Evolutionary conservation across 768 basidiomycete genomes (phyloP), one percentile per base, ranked within the genome.

Genomic region (Cystofilobasidium macerans): DNA sequence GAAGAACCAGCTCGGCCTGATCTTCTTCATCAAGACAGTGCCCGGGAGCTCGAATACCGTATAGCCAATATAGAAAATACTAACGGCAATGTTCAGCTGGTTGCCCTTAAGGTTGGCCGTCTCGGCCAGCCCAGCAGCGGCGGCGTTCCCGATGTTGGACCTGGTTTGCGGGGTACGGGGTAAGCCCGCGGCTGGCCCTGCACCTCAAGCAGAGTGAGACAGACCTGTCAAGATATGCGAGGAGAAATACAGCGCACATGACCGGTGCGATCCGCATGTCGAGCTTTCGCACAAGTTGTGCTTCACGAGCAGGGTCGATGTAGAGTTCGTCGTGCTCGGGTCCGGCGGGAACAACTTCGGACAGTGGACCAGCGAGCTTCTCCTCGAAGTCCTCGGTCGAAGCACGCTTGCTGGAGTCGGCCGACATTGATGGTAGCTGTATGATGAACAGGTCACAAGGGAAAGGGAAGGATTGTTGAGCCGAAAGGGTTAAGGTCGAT

Each of bases 1-100:
- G 16, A 70, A 61, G 56, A 54, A 69, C 22, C 40, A 13, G 3
- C 38, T 45, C 2, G 68, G 68, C 2, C 57, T 40, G 20, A 69
- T 43, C 51, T 53, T 60, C 48, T 64, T 68, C 30, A 65, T 45
- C 18, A 53, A 26, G 35, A 68, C 73, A 61, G 80, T 80, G 11
- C 76, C 77, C 1, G 79, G 79, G 18, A 75, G 73, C 69, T 80
- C 78, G 69, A 77, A 75, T n/a, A 77, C 43, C 9, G 77, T 79
- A 67, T 79, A 80, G n/a, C 69, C 68, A 13, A 72, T 72, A 65
- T 74, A 74, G 69, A 75, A 75, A 24, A 74, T 62, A 22, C 71
- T 69, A 8, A 75, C 61, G 0, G 59, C 53, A 16, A 68, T 67
- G 53, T 68, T 61, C 57, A 57, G 59, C 47, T 62, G 61, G 18